These are phyloP conservation scores for Prunus kanzakura DNA, from an alignment of 306 rosid genomes.

Conservation along the genomic window DNA sequence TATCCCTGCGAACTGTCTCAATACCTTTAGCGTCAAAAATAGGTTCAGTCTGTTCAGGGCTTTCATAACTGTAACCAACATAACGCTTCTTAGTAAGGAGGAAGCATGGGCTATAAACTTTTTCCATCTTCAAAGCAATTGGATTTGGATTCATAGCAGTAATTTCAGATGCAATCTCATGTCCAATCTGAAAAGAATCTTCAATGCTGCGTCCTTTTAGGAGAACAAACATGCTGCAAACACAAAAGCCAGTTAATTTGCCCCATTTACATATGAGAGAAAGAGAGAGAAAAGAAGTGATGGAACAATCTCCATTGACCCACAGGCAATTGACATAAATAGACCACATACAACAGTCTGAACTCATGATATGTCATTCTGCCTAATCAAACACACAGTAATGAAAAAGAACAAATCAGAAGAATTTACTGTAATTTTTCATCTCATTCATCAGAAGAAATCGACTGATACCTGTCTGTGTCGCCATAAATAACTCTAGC, in stretches of 20 bases:
- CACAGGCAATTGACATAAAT: not conserved
- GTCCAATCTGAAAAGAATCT: slow-evolving; percentile 77
- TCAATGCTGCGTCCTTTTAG: slow-evolving; percentile 77
- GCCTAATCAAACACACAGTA: not conserved
- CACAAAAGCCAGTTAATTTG: slow-evolving; percentile 4
- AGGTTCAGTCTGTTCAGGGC: slow-evolving; percentile 64
- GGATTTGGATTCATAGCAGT: slow-evolving; percentile 90
- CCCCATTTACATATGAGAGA: slow-evolving; percentile 16
- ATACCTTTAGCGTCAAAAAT: slow-evolving; percentile 95
- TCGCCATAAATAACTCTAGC: slow-evolving; percentile 93
- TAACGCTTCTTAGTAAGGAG: slow-evolving; percentile 94
- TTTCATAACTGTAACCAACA: slow-evolving; percentile 95
- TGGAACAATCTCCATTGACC: slow-evolving; percentile 3
- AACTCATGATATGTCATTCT: not conserved
- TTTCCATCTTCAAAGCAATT: slow-evolving; percentile 92
- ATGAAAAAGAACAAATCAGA: not conserved
- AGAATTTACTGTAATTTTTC: not conserved
- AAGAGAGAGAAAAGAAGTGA: slow-evolving; percentile 10
- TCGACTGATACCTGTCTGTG: slow-evolving; percentile 72
- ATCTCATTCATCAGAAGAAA: not conserved
- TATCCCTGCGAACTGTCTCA: slow-evolving; percentile 95
- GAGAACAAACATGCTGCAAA: slow-evolving; percentile 93
- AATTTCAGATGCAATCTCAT: slow-evolving; percentile 82
- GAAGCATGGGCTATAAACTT: slow-evolving; percentile 85
- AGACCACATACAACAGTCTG: not conserved